Conservation (phyloP, 345 rosid species). For the Salix suchowensis region DNA sequence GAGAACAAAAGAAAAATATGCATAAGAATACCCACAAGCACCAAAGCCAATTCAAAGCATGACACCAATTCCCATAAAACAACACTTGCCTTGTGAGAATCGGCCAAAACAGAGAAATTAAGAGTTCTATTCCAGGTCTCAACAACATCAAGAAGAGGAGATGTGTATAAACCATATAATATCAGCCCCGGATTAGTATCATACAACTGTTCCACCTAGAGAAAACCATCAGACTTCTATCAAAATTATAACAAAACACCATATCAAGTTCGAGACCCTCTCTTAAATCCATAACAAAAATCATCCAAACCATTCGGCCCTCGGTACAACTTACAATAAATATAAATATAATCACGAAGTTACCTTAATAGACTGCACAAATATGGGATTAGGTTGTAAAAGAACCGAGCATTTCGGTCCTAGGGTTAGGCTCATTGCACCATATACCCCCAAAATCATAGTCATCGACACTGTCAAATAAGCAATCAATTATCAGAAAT, state of each 20-base stretch:
- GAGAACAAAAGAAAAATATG: conserved; percentile 8
- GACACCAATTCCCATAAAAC: neutral
- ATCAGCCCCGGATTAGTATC: conserved; percentile 41
- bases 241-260: neutral
- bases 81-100: conserved; percentile 66
- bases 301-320: neutral
- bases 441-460: conserved; percentile 81
- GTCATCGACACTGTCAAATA: conserved; percentile 69
- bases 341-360: conserved; percentile 4
- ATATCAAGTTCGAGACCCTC: neutral
- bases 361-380: conserved; percentile 79
- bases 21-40: conserved; percentile 1
- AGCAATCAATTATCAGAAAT: neutral
- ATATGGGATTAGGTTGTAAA: conserved; percentile 60
- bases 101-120: conserved; percentile 50
- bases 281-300: neutral
- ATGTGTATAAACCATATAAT: conserved; percentile 59
- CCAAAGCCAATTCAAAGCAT: neutral
- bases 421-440: conserved; percentile 49
- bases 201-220: conserved; percentile 65
- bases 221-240: conserved; percentile 6
- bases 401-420: conserved; percentile 75
- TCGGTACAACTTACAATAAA: neutral
- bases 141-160: conserved; percentile 63
- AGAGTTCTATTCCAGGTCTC: conserved; percentile 51